These are phyloP conservation scores for Suillus luteus DNA, from an alignment of 768 basidiomycete species.

Conservation along the genomic window DNA sequence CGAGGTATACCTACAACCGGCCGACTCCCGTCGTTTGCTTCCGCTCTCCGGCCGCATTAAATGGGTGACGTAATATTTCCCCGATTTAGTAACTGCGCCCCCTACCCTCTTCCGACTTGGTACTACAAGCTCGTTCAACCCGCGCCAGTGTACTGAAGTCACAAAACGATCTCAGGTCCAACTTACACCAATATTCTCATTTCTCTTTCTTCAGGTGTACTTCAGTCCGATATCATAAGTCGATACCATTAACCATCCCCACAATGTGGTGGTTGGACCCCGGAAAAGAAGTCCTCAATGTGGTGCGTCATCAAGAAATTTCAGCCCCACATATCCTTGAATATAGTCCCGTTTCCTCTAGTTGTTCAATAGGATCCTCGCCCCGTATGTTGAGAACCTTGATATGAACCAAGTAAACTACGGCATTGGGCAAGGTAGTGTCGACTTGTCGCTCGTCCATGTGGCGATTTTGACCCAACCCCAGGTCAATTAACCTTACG, in stretches of 20 bases:
- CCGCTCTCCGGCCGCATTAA: not conserved
- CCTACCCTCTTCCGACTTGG: not conserved
- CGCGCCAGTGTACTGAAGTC: not conserved
- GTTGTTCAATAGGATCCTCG: constrained; percentile 90
- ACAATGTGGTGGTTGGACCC: constrained; percentile 88
- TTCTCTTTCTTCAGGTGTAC: not conserved
- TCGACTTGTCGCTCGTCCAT: constrained; percentile 1
- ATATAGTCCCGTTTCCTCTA: constrained; percentile 22
- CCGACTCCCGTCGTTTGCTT: not conserved
- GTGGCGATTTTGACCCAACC: constrained; percentile 14
- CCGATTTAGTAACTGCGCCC: not conserved
- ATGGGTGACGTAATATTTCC: constrained; percentile 4
- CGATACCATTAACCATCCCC: constrained; percentile 19
- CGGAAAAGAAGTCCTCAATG: constrained; percentile 80
- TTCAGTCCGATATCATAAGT: not conserved
- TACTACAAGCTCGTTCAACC: not conserved
- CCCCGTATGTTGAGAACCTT: constrained; percentile 95
- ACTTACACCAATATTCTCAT: not conserved
- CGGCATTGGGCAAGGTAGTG: constrained; percentile 81
- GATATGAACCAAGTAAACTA: constrained; percentile 94
- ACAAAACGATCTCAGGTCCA: not conserved
- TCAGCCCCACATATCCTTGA: constrained; percentile 1
- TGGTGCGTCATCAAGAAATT: constrained; percentile 48
- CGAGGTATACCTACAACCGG: constrained; percentile 1
- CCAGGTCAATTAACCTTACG: constrained; percentile 76